These are phyloP conservation scores for Neurospora crassa DNA, from an alignment of 2,329 filamentous ascomycete species.

Conservation along the genomic window DNA sequence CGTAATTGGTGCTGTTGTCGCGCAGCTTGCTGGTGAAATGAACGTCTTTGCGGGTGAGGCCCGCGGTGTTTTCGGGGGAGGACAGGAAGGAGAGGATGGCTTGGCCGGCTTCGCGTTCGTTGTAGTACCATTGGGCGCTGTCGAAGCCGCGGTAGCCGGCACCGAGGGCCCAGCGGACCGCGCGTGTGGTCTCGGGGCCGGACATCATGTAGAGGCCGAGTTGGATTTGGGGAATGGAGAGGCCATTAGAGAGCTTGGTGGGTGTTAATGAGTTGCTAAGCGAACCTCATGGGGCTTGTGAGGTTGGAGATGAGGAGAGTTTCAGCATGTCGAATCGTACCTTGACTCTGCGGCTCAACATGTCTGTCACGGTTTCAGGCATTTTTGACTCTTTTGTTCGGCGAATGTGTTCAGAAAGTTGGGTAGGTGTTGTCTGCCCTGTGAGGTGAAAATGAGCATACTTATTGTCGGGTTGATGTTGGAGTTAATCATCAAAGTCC, in stretches of 20 bases:
- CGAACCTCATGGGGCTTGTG: not conserved
- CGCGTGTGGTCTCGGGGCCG: constrained; percentile 45
- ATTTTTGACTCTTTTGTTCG: not conserved
- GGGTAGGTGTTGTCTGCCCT: not conserved
- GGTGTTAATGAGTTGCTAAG: not conserved
- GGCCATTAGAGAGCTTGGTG: constrained; percentile 50
- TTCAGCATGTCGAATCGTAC: not conserved
- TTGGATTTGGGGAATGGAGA: constrained; percentile 61
- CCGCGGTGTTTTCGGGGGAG: constrained; percentile 35
- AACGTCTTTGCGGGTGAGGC: constrained; percentile 56
- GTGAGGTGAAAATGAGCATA: not conserved
- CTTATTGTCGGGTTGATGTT: not conserved
- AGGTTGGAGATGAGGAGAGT: not conserved
- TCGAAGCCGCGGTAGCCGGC: constrained; percentile 44
- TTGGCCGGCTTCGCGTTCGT: constrained; percentile 60
- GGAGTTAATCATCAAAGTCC: not conserved
- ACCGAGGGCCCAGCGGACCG: constrained; percentile 48
- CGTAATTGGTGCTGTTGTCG: constrained; percentile 54
- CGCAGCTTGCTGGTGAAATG: constrained; percentile 76
- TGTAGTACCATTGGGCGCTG: constrained; percentile 49
- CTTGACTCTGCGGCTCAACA: constrained; percentile 4
- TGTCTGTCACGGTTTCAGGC: constrained; percentile 1
- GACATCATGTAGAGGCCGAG: constrained; percentile 66
- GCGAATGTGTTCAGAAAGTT: not conserved
- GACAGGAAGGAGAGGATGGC: constrained; percentile 52